Evolutionary conservation across 2,329 filamentous ascomycete species (phyloP).

Genomic region (Ploettnerulaceae sp.): DNA sequence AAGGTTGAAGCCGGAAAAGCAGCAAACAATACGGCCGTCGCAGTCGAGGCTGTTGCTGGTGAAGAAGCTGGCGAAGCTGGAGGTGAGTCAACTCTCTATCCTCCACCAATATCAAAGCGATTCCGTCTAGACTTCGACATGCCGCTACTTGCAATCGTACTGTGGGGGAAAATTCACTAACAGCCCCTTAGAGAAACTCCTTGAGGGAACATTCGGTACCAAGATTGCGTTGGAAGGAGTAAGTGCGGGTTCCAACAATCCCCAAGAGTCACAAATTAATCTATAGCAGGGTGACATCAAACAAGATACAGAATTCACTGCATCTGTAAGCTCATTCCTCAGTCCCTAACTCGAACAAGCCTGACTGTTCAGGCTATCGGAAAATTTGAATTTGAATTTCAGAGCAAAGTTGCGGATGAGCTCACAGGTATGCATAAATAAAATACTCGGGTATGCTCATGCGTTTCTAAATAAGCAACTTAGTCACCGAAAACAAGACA

Average conservation of each 20-base stretch:
- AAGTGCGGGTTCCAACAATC: no score
- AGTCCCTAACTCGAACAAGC: background rate
- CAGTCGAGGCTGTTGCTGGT: background rate
- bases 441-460: background rate
- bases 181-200: background rate
- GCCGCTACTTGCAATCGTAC: background rate
- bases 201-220: background rate
- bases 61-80: slow-evolving; percentile 1
- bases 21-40: background rate
- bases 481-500: slow-evolving; percentile 36
- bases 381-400: slow-evolving; percentile 39
- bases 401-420: slow-evolving; percentile 34
- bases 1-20: background rate
- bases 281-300: slow-evolving; percentile 3
- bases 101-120: background rate
- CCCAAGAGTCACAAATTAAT: background rate
- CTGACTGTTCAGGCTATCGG: slow-evolving; percentile 31
- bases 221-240: slow-evolving; percentile 1
- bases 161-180: background rate
- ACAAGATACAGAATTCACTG: background rate
- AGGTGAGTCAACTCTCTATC: background rate
- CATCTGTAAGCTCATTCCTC: background rate
- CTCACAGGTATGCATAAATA: slow-evolving; percentile 23
- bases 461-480: background rate
- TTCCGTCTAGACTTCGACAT: background rate